These are phyloP conservation scores for Hypomyces perniciosus DNA, from an alignment of 2,329 filamentous ascomycete genomes.

Conservation along the genomic window DNA sequence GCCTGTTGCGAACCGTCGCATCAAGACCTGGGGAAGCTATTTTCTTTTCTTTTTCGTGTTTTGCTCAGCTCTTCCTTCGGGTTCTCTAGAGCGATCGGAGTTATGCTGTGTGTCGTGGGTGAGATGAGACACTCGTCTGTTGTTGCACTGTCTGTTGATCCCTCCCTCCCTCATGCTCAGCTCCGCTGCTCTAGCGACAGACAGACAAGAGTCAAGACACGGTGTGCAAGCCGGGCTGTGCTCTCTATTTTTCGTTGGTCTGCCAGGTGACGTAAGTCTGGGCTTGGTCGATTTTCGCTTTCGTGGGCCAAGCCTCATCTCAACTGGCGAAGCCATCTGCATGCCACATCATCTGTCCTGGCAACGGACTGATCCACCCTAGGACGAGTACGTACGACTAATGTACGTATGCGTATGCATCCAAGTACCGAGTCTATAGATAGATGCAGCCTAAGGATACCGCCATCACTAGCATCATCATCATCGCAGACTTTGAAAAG, in stretches of 20 bases:
- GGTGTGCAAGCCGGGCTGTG: conserved; percentile 9
- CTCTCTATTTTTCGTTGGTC: background rate
- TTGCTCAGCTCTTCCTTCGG: background rate
- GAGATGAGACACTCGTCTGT: background rate
- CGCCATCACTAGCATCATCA: too few relatives aligned
- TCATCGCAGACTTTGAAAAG: too few relatives aligned
- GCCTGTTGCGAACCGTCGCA: too few relatives aligned
- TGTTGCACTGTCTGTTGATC: too few relatives aligned
- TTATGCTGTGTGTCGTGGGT: background rate
- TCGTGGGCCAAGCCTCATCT: conserved; percentile 4
- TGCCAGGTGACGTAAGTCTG: conserved; percentile 6
- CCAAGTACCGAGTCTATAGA: too few relatives aligned
- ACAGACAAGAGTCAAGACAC: background rate
- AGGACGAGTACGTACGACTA: too few relatives aligned
- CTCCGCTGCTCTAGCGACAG: background rate
- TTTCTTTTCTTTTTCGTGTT: too few relatives aligned
- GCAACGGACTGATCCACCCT: background rate
- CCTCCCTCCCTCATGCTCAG: too few relatives aligned
- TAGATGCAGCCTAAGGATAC: too few relatives aligned
- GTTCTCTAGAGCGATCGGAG: background rate
- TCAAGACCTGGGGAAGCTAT: background rate
- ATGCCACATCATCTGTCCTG: conserved; percentile 10
- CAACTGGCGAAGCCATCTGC: background rate
- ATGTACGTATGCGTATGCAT: too few relatives aligned
- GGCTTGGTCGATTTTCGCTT: background rate